Conservation (phyloP, 805 yeast species). For the Metschnikowia vanudenii region DNA sequence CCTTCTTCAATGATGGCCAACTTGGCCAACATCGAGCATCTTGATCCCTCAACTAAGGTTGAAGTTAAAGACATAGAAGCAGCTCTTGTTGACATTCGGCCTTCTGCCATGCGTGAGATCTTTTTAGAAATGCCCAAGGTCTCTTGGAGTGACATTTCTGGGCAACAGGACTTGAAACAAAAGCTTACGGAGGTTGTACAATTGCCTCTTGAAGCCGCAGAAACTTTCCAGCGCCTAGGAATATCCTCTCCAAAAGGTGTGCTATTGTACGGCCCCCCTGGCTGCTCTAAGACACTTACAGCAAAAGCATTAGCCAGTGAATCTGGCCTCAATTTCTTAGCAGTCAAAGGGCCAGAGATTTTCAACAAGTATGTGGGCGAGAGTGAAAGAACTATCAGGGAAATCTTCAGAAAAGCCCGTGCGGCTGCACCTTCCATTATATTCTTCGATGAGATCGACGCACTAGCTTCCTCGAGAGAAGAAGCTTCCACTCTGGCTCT, state of each 20-base stretch:
- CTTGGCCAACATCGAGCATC: slow-evolving; percentile 1
- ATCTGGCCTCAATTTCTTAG: slow-evolving; percentile 92
- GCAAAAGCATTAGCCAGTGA: slow-evolving; percentile 99
- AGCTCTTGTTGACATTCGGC: slow-evolving; percentile 79
- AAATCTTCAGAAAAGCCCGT: slow-evolving; percentile 88
- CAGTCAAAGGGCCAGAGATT: slow-evolving; percentile 94
- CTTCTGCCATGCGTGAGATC: slow-evolving; percentile 96
- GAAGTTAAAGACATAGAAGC: slow-evolving; percentile 56
- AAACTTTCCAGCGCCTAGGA: slow-evolving; percentile 73
- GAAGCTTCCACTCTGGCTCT: slow-evolving; percentile 64
- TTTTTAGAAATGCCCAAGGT: slow-evolving; percentile 93
- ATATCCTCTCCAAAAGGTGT: slow-evolving; percentile 92
- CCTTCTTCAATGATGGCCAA: slow-evolving; percentile 1
- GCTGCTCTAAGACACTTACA: slow-evolving; percentile 93
- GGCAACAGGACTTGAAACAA: slow-evolving; percentile 79
- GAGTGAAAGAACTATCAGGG: slow-evolving; percentile 89
- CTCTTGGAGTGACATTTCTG: slow-evolving; percentile 93
- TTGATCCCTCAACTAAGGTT: slow-evolving; percentile 44
- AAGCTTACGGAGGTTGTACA: slow-evolving; percentile 89
- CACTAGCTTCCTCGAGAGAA: slow-evolving; percentile 76
- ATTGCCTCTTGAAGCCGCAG: slow-evolving; percentile 81
- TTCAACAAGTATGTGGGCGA: slow-evolving; percentile 96
- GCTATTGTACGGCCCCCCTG: slow-evolving; percentile 95
- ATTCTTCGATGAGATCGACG: slow-evolving; percentile 96
- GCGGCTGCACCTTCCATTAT: slow-evolving; percentile 93